Conservation (phyloP, 2,329 filamentous ascomycete genomes). For the Lachnellula subtilissima region DNA sequence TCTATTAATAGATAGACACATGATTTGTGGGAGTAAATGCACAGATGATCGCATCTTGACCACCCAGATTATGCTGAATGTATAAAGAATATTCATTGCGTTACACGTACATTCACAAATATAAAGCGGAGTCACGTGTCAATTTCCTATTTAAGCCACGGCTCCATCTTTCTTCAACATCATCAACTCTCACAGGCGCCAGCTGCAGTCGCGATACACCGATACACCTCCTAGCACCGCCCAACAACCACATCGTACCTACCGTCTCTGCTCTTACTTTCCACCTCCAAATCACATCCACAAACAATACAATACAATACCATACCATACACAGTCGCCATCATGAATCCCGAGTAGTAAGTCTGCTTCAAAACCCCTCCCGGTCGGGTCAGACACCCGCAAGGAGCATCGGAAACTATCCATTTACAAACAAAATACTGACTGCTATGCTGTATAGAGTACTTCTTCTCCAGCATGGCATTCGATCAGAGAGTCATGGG, state of each 20-base stretch:
- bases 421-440: constrained; percentile 13
- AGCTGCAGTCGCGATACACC: constrained; percentile 14
- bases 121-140: background rate
- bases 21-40: too few species aligned
- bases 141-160: background rate
- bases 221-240: constrained; percentile 9
- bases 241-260: constrained; percentile 14
- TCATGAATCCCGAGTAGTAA: constrained; percentile 91
- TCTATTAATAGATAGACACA: too few species aligned
- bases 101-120: too few species aligned
- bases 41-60: too few species aligned
- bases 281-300: constrained; percentile 1
- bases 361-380: constrained; percentile 38
- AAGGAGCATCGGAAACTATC: constrained; percentile 16
- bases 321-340: constrained; percentile 34
- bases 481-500: constrained; percentile 8
- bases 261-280: constrained; percentile 7
- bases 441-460: constrained; percentile 21
- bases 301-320: background rate
- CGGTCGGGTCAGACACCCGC: constrained; percentile 11
- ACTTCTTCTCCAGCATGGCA: constrained; percentile 5
- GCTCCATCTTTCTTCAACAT: constrained; percentile 10
- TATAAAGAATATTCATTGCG: too few species aligned
- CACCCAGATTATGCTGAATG: too few species aligned
- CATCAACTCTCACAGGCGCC: constrained; percentile 4